Base-by-base conservation (phyloP, 23 red algal genomes). In the Gracilaria vermiculophylla region DNA sequence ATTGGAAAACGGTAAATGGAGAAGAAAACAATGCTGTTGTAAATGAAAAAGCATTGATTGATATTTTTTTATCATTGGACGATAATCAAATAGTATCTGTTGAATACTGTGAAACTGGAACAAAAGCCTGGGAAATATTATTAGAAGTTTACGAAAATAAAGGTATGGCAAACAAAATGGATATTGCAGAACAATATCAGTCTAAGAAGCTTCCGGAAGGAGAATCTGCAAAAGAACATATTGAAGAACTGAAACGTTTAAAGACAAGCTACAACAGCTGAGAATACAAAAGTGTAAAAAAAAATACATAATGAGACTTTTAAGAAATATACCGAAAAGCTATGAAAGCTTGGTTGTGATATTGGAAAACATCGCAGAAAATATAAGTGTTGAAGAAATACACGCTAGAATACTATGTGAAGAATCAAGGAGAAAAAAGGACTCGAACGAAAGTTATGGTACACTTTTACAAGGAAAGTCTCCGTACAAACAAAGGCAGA, bases 141-240 rank as follows among this genome's bases (percentile, higher is more conserved):
- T 21, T 19, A 21, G 55, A 60, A 29, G 55, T 60, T 27, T 60
- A 60, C n/a, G 55, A 60, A 19, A 60, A 60, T 19, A 60, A 60
- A 60, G 55, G 55, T 12, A 60, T 60, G 55, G 55, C 55, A 29
- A 60, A 60, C 55, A 60, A 60, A 60, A 60, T 60, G 55, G 55
- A 60, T 19, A 10, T 29, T 12, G 55, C 7, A 60, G 55, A 60
- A 60, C 67, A 47, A 47, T 47, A 35, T 47, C 5, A 8, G 5
- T 47, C 43, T 8, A 47, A 47, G 43, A 47, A 47, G 12, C 43
- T 73, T 5, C 5, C 10, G n/a, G 9, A 73, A 43, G 32, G 6
- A 73, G 24, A 73, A 32, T 40, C n/a, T 23, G 21, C 67, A 73
- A 40, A 47, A 21, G 35, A 73, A 47, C 6, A 33, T 47, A 10